Conservation (phyloP, 306 rosid genomes). For the Quercus agrifolia region DNA sequence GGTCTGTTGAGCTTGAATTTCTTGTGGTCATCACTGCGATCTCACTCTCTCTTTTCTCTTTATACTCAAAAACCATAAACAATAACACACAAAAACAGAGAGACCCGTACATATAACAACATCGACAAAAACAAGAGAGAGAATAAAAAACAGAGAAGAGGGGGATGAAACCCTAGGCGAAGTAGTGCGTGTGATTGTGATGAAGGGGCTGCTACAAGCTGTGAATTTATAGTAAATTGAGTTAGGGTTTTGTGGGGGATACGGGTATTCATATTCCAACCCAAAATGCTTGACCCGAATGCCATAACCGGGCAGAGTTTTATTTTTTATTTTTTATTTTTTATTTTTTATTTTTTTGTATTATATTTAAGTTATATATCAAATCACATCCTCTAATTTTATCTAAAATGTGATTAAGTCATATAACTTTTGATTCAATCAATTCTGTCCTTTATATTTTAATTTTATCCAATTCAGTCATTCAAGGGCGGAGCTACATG, state of each 20-base stretch:
- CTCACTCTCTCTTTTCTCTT: background rate
- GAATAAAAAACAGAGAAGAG: background rate
- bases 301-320: no score
- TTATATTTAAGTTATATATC: no score
- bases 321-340: no score
- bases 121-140: background rate
- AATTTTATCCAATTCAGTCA: no score
- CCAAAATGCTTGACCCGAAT: background rate
- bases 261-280: background rate
- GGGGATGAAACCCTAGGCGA: background rate
- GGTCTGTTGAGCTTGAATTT: constrained; percentile 99
- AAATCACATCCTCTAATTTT: no score
- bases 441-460: no score
- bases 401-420: no score
- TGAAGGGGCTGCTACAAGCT: background rate
- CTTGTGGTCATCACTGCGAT: constrained; percentile 51
- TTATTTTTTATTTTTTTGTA: no score
- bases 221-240: background rate
- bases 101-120: background rate
- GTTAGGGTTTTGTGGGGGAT: background rate
- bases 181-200: no score
- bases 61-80: background rate
- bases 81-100: background rate
- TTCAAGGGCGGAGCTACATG: no score
- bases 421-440: no score